phyloP scores from a whole-genome alignment of 139 green algal species.

The Micractinium sp. region DNA sequence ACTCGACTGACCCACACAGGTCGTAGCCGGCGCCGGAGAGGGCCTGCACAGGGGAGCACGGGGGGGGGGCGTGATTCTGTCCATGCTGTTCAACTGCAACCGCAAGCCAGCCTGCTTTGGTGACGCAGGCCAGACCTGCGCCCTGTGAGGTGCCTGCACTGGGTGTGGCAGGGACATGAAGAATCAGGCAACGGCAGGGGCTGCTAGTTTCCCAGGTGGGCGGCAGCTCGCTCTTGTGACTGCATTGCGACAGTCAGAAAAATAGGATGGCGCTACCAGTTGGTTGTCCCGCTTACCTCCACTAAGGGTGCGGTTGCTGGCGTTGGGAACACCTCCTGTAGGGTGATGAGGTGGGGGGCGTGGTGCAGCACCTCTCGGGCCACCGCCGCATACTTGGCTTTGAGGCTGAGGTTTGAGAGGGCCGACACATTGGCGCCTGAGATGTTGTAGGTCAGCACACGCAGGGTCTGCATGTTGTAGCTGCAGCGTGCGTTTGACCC shows the following conservation, averaged over 20 bases:
- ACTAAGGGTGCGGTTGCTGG: background rate
- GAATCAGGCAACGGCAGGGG: no score
- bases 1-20: background rate
- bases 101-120: background rate
- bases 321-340: background rate
- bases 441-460: conserved; percentile 19
- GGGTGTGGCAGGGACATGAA: no score
- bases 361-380: background rate
- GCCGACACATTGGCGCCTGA: background rate
- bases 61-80: background rate
- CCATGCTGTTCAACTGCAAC: background rate
- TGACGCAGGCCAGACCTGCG: no score
- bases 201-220: background rate
- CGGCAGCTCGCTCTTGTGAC: no score
- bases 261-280: no score
- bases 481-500: background rate
- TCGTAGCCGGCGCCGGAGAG: background rate
- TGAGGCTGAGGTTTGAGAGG: background rate
- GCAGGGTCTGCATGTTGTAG: background rate
- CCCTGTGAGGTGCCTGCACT: no score
- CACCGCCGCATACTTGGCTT: background rate
- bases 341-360: background rate
- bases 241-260: no score
- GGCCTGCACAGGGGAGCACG: no score
- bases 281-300: no score